These are phyloP conservation scores for slime mould (Dictyostelium discoideum) DNA, from an alignment of 78 protist species.

Conservation along the genomic window DNA sequence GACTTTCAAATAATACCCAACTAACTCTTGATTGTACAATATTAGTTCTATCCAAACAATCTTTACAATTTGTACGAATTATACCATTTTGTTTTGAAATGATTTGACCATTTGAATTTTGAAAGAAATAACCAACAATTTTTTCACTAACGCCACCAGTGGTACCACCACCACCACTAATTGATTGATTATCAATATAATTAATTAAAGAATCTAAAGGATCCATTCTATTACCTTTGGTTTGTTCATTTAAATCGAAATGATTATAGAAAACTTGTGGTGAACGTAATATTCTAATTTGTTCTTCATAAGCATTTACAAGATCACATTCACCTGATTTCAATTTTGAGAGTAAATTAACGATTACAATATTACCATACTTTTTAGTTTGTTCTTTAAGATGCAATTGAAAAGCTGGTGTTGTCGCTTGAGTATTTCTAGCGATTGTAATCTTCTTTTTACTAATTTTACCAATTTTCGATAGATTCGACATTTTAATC, in stretches of 20 bases:
- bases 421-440: slow-evolving; percentile 55
- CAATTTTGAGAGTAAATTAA: slow-evolving; percentile 78
- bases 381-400: slow-evolving; percentile 59
- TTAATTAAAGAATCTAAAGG: slow-evolving; percentile 38
- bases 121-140: slow-evolving; percentile 50
- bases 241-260: slow-evolving; percentile 76
- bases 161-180: not conserved
- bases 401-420: slow-evolving; percentile 86
- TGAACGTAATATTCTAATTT: slow-evolving; percentile 5
- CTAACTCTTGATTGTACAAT: slow-evolving; percentile 83
- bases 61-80: slow-evolving; percentile 94
- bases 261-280: slow-evolving; percentile 37
- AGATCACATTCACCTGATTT: slow-evolving; percentile 53
- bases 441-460: slow-evolving; percentile 49
- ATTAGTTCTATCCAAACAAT: slow-evolving; percentile 95
- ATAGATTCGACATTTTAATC: slow-evolving; percentile 40
- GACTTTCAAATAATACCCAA: slow-evolving; percentile 47
- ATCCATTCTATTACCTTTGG: slow-evolving; percentile 62
- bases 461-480: slow-evolving; percentile 50
- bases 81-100: slow-evolving; percentile 66
- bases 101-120: not conserved
- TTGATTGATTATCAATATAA: not conserved
- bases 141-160: not conserved
- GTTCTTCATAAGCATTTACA: slow-evolving; percentile 52
- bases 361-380: slow-evolving; percentile 59